Evolutionary conservation across 257 asterid genomes (phyloP).

Genomic region (Solanum peruvianum): DNA sequence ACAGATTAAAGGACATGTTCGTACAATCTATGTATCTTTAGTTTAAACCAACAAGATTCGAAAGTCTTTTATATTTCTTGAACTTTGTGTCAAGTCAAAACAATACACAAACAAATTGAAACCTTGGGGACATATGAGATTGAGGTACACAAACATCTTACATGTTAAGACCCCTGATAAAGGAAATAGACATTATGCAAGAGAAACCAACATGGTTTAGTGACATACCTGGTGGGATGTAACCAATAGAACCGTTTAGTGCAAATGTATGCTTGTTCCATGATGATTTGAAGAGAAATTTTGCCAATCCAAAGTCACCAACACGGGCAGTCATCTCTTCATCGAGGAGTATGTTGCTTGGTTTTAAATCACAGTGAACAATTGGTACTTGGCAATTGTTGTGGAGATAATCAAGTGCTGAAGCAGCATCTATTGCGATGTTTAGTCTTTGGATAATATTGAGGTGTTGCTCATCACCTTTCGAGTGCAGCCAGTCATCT

Average conservation of each 20-base stretch:
- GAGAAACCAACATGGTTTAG: not conserved
- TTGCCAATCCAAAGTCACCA: conserved; percentile 15
- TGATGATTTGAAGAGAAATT: not conserved
- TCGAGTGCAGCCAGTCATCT: conserved; percentile 18
- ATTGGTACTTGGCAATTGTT: conserved; percentile 6
- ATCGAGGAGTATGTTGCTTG: conserved; percentile 15
- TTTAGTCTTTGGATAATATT: conserved; percentile 6
- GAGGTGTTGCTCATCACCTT: not conserved
- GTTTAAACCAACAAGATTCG: not conserved
- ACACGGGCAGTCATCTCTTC: conserved; percentile 7
- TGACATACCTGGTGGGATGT: conserved; percentile 16
- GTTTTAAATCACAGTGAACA: conserved; percentile 12
- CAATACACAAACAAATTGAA: not conserved
- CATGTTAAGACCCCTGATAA: not conserved
- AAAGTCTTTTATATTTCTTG: not conserved
- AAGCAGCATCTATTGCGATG: conserved; percentile 23
- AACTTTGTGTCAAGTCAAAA: not conserved
- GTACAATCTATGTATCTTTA: not conserved
- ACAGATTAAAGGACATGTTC: not conserved
- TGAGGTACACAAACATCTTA: not conserved
- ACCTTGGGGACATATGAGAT: not conserved
- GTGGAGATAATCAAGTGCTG: conserved; percentile 27
- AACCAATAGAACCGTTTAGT: conserved; percentile 14
- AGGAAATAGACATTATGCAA: not conserved
- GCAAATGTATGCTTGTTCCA: not conserved